Base-by-base conservation (phyloP, 768 basidiomycete genomes). In the Coprinopsis sp. region DNA sequence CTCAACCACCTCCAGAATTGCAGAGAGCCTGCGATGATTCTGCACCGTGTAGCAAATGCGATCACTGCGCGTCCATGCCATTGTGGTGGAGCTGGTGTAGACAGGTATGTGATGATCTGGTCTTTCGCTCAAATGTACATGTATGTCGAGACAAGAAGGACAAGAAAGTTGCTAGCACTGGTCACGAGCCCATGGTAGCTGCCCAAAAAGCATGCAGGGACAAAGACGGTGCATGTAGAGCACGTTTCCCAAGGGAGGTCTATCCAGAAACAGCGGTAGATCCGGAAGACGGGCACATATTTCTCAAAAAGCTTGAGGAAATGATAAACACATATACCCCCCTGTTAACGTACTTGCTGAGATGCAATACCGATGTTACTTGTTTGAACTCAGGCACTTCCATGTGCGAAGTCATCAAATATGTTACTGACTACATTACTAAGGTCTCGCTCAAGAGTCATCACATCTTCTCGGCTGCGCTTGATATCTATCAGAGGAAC, bases 351-450 rank as follows among this genome's bases (percentile, higher is more conserved):
- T 70, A 70, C 51, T 16, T 69, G 0, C n/a, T 70, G 2, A 29
- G 64, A 8, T 68, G 65, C 43, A 73, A 73, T 40, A 64, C 67
- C 4, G 69, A 73, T 57, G 60, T 68, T 0, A 66, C 68, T 0
- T 63, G 63, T 46, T 40, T 73, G 1, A 39, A 64, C 14, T 71
- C 67, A 18, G 71, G 71, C 0, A 73, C 71, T 3, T 56, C 65
- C 1, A 59, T 74, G 1, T 70, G 71, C 38, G 60, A 66, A 13
- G 57, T 69, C 2, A 47, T 71, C 0, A 54, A 62, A 18, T 73
- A 72, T 56, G 59, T 72, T 0, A 60, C 71, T 6, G 69, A 76
- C 28, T 76, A 76, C 52, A 60, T 74, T 1, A 72, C 68, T 0
- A 76, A 76, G 50, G 36, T 57, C 0, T 34, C 54, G 2, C 49